Base-by-base conservation (phyloP, 2,329 filamentous ascomycete genomes). In the Rhynchosporium secalis region DNA sequence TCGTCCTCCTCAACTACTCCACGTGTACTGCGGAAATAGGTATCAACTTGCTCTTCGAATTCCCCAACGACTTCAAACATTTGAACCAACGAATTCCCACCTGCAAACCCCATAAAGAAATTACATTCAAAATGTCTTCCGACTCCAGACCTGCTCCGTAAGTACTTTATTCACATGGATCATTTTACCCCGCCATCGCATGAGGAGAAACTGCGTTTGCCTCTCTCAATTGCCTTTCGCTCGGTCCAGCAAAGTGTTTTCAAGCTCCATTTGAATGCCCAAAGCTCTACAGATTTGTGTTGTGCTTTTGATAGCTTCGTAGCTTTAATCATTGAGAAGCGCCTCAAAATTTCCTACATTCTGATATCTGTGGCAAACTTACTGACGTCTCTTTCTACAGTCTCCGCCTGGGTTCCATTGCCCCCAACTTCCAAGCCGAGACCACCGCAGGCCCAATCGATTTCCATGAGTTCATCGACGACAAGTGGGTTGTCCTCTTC, bases 361-460 rank as follows among this genome's bases (percentile, higher is more conserved):
- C 26, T 13, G 1, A 45, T 13, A 48, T 36, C 20, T 33, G 28
- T 6, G 40, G 40, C 43, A 13, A 20, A 12, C 13, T 36, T 33
- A 58, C 12, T 55, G 31, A 28, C 13, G 57, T 28, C 10, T 46
- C 20, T 9, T 58, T 20, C 68, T 56, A 15, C 68, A 85, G 83
- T 67, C 83, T 89, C 72, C 86, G 87, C 70, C 80, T 90, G 72
- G 87, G 87, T 76, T 80, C 80, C 69, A 77, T 79, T 61, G 90
- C 91, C 69, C 90, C 90, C 72, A 92, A 93, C 82, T 95, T 95
- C 83, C 78, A 89, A 78, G 90, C 90, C 73, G 86, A 93, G 69
- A 93, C 90, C 66, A 94, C 90, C 63, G 80, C 84, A 70, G 89
- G 90, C 72, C 83, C 86, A 67, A 91, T 94, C 72, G 86, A 91